Evolutionary conservation across 768 basidiomycete genomes (phyloP).

Genomic region (Pleurotus eryngii): DNA sequence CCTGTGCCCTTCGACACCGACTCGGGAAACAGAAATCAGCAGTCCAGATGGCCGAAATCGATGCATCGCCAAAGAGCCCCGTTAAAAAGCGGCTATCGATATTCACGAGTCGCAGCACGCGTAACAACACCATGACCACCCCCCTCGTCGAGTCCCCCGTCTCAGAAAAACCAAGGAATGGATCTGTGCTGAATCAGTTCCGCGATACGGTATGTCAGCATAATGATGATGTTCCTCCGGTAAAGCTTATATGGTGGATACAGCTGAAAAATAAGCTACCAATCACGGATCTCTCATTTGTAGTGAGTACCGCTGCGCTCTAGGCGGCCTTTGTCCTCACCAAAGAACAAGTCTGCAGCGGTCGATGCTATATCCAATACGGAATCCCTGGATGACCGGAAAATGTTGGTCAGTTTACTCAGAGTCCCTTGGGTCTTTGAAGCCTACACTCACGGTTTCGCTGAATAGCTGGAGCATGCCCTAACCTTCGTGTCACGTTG

Average conservation of each 20-base stretch:
- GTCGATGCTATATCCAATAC: conserved; percentile 60
- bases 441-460: not conserved
- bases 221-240: too few species aligned
- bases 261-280: conserved; percentile 1
- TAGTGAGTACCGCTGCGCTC: too few species aligned
- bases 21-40: too few species aligned
- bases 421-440: not conserved
- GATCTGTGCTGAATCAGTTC: too few species aligned
- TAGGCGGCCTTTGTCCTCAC: not conserved
- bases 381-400: conserved; percentile 72
- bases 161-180: not conserved
- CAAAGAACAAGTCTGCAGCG: conserved; percentile 30
- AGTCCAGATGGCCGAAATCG: not conserved
- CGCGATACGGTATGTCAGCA: too few species aligned
- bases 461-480: conserved; percentile 63
- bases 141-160: conserved; percentile 1
- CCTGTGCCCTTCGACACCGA: not conserved
- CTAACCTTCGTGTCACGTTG: conserved; percentile 61
- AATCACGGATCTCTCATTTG: not conserved
- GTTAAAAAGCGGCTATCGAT: not conserved
- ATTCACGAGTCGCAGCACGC: not conserved
- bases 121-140: conserved; percentile 3
- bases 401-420: conserved; percentile 57
- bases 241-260: too few species aligned
- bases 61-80: not conserved